A percentile compares a stretch with the other conserved stretches of the same genome.
Conservation (phyloP, 345 rosid species). For the Salix viminalis region DNA sequence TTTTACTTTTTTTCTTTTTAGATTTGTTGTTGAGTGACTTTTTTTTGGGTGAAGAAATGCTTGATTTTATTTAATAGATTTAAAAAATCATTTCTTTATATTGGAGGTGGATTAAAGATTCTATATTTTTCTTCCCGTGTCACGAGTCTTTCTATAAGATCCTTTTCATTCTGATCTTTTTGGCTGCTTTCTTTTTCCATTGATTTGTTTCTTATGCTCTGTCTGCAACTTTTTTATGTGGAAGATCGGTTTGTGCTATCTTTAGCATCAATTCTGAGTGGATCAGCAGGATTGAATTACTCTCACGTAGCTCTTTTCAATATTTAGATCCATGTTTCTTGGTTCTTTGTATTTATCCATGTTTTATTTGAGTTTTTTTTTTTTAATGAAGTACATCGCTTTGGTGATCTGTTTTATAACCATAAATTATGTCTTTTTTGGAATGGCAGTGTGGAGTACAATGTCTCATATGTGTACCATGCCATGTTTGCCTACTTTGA, state of each 20-base stretch:
- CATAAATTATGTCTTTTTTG: background rate
- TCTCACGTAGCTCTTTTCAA: background rate
- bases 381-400: background rate
- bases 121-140: background rate
- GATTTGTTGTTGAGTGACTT: background rate
- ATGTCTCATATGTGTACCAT: conserved; percentile 33
- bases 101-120: background rate
- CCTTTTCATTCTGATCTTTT: background rate
- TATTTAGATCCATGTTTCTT: background rate
- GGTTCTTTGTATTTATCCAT: background rate
- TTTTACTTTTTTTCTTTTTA: background rate
- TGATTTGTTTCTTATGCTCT: too few relatives aligned
- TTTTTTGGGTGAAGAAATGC: background rate
- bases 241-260: background rate
- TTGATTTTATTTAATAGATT: background rate
- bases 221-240: background rate
- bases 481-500: conserved; percentile 33
- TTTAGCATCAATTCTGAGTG: background rate
- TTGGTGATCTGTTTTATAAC: background rate
- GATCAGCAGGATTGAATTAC: background rate
- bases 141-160: background rate
- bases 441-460: conserved; percentile 33
- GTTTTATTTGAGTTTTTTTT: background rate
- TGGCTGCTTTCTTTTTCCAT: too few relatives aligned
- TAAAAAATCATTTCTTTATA: background rate